Percentiles rank a stretch among this genome's conserved stretches.
These are phyloP conservation scores for Aspergillus carlsbadensis DNA, from an alignment of 495 filamentous ascomycete species.

Conservation along the genomic window DNA sequence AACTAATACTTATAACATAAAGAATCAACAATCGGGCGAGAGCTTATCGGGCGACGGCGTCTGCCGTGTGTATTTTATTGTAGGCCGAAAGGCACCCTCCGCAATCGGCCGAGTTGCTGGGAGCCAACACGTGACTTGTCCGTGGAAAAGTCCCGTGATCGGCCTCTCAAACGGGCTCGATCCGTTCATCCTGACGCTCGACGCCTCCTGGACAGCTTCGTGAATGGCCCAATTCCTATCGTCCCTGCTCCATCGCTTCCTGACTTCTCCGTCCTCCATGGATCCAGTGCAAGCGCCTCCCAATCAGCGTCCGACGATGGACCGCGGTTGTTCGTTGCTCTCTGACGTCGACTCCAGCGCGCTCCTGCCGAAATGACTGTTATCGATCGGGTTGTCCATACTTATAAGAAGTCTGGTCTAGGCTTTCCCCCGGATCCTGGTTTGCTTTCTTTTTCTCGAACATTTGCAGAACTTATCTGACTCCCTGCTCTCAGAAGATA, in stretches of 20 bases:
- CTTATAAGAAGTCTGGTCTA: conserved; percentile 11
- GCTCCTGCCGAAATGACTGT: conserved; percentile 20
- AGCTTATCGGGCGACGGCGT: conserved; percentile 10
- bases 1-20: neutral
- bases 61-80: neutral
- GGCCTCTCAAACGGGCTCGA: conserved; percentile 6
- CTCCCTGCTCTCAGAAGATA: neutral
- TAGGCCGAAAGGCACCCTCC: neutral
- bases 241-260: conserved; percentile 6
- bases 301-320: conserved; percentile 13
- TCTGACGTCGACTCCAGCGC: conserved; percentile 33
- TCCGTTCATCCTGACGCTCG: conserved; percentile 18
- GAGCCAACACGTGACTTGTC: conserved; percentile 20
- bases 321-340: conserved; percentile 32
- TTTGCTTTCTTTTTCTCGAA: conserved; percentile 10
- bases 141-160: conserved; percentile 31
- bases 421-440: conserved; percentile 2
- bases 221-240: conserved; percentile 14
- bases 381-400: conserved; percentile 27
- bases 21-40: conserved; percentile 7
- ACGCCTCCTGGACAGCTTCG: neutral
- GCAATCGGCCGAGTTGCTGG: conserved; percentile 35
- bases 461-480: neutral
- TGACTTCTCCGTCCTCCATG: conserved; percentile 6
- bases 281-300: neutral